Conservation (phyloP, 257 asterid genomes). For the Fraxinus excelsior region DNA sequence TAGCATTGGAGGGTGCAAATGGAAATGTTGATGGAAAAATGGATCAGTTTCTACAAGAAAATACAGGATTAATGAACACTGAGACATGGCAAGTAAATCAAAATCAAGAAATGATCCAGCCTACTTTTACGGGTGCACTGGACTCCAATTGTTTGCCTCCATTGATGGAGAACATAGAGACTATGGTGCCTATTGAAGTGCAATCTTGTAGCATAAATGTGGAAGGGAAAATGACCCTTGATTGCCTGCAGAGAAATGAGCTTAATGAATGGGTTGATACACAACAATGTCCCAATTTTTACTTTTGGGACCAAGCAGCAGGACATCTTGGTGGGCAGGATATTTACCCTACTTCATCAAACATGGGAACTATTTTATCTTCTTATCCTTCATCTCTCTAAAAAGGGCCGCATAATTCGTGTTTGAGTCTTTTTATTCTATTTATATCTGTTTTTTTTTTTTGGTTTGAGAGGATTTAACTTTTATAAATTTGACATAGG, state of each 20-base stretch:
- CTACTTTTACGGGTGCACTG: slow-evolving; percentile 17
- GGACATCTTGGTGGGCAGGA: slow-evolving; percentile 58
- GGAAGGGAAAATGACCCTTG: slow-evolving; percentile 33
- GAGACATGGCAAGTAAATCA: slow-evolving; percentile 49
- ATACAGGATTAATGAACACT: slow-evolving; percentile 7
- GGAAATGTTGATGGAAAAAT: slow-evolving; percentile 11
- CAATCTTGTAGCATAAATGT: slow-evolving; percentile 34
- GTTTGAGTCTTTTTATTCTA: slow-evolving; percentile 35
- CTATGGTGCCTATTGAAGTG: slow-evolving; percentile 44
- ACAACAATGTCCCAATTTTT: slow-evolving; percentile 51
- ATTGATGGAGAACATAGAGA: slow-evolving; percentile 45
- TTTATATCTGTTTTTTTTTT: slow-evolving; percentile 29
- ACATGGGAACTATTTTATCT: slow-evolving; percentile 24
- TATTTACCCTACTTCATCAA: slow-evolving; percentile 38
- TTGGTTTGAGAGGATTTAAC: slow-evolving; percentile 32
- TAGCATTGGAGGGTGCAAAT: slow-evolving; percentile 26
- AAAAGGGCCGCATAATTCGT: slow-evolving; percentile 4
- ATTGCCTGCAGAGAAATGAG: slow-evolving; percentile 43
- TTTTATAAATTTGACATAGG: slow-evolving; percentile 18
- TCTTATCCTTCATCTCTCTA: slow-evolving; percentile 65
- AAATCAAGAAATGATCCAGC: slow-evolving; percentile 30
- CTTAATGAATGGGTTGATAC: slow-evolving; percentile 61
- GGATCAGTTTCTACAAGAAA: slow-evolving; percentile 50
- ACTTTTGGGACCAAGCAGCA: slow-evolving; percentile 71
- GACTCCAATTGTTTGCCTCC: slow-evolving; percentile 45